A percentile compares a stretch with the other conserved stretches of the same genome.
These are phyloP conservation scores for Lactarius trivialis DNA, from an alignment of 768 basidiomycete species.

Conservation along the genomic window DNA sequence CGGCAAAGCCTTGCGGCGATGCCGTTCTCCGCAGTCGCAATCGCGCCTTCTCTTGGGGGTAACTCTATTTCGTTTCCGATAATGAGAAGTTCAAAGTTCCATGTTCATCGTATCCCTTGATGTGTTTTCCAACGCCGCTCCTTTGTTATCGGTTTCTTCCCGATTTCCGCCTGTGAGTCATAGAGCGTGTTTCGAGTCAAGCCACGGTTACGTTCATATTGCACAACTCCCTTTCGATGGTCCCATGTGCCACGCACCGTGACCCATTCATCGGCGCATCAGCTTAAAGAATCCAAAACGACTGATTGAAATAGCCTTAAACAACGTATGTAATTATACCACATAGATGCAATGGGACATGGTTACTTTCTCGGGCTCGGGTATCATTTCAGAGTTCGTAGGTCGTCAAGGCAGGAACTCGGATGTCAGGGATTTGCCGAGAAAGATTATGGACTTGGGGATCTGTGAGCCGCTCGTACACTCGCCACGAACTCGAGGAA, in stretches of 20 bases:
- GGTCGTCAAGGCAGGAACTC: neutral
- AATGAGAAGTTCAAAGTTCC: neutral
- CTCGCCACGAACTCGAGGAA: conserved; percentile 16
- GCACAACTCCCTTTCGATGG: neutral
- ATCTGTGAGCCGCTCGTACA: conserved; percentile 1
- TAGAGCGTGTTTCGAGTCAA: neutral
- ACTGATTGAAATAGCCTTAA: conserved; percentile 3
- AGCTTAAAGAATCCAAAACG: neutral
- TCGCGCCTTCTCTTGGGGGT: neutral
- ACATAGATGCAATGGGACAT: neutral
- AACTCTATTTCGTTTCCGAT: neutral
- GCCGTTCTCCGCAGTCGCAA: conserved; percentile 2
- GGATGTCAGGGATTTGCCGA: neutral
- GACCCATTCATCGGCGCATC: neutral
- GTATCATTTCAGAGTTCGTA: conserved; percentile 11
- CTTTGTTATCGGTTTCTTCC: neutral
- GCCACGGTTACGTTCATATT: neutral
- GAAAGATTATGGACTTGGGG: conserved; percentile 3
- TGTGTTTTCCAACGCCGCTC: neutral
- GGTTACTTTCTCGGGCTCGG: neutral
- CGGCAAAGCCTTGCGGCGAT: neutral
- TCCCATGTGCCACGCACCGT: neutral
- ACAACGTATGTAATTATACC: conserved; percentile 8
- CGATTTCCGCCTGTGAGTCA: neutral
- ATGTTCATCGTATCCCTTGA: neutral